A percentile compares a stretch with the other conserved stretches of the same genome.
phyloP scores from a whole-genome alignment of 805 yeast genomes.

The Saturnispora hagleri region DNA sequence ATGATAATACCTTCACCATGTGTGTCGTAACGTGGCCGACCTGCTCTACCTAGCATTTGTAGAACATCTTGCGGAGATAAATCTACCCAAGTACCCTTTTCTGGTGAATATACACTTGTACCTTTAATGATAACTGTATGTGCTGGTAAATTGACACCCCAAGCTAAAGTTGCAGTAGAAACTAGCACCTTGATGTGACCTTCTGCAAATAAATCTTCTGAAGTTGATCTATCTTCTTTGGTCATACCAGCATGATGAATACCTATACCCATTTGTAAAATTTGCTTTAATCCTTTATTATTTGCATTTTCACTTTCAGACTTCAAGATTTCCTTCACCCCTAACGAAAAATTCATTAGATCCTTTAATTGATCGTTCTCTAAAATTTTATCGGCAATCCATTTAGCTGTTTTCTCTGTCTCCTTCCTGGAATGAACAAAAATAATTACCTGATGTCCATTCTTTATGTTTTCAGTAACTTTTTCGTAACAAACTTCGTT shows the following conservation, averaged over 20 bases:
- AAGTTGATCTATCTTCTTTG: slow-evolving; percentile 60
- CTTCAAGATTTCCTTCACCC: slow-evolving; percentile 52
- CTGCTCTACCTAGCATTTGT: slow-evolving; percentile 98
- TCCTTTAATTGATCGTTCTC: slow-evolving; percentile 44
- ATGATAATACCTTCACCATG: slow-evolving; percentile 92
- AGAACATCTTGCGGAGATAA: slow-evolving; percentile 90
- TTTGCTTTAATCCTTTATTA: slow-evolving; percentile 45
- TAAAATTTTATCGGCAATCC: slow-evolving; percentile 51
- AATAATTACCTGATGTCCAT: slow-evolving; percentile 71
- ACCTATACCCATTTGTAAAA: slow-evolving; percentile 69
- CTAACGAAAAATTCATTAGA: slow-evolving; percentile 39
- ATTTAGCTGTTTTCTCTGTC: slow-evolving; percentile 73
- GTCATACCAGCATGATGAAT: slow-evolving; percentile 88
- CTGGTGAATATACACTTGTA: slow-evolving; percentile 89
- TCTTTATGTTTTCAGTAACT: slow-evolving; percentile 50
- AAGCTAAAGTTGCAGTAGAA: slow-evolving; percentile 88
- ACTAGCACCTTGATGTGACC: slow-evolving; percentile 78
- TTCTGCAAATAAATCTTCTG: slow-evolving; percentile 83
- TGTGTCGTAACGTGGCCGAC: slow-evolving; percentile 88
- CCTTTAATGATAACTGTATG: slow-evolving; percentile 92
- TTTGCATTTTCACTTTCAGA: slow-evolving; percentile 52
- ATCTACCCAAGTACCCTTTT: slow-evolving; percentile 79
- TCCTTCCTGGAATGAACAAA: slow-evolving; percentile 94
- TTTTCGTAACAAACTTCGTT: slow-evolving; percentile 86
- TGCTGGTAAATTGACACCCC: slow-evolving; percentile 97